Base-by-base conservation (phyloP, 2,329 filamentous ascomycete genomes). In the Fusarium stilboides region DNA sequence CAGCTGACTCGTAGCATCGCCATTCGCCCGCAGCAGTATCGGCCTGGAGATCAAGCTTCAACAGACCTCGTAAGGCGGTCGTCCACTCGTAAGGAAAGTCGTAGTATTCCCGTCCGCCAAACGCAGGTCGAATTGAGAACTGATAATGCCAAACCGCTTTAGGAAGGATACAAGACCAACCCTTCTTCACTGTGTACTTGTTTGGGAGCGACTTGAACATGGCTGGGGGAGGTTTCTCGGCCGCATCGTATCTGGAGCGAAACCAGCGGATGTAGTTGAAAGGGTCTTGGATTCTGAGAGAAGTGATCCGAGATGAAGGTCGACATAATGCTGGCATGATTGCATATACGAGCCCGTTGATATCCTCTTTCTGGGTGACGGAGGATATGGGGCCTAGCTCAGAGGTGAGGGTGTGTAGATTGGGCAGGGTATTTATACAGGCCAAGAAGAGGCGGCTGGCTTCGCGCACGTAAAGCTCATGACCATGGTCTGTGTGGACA, bases 21-120 rank as follows among this genome's bases (percentile, higher is more conserved):
- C 55, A 59, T 10, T 9, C 5, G 1, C 22, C 28, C 14, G 39
- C 56, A 0, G 13, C 9, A 4, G 45, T 42, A 22, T 53, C 20
- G 24, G 13, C 15, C 19, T 45, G 55, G 15, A 62, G 57, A 20
- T 56, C 47, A 15, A 63, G 43, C 17, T 24, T 14, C 4, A 31
- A 26, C 22, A 63, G 42, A 8, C 22, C 39, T 42, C 19, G 31
- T 13, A 63, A 24, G 5, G 24, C 47, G 34, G 17, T 49, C 13
- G 42, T 36, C 57, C 51, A 57, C n/a, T 31, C 36, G 17, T 34
- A 46, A 13, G 13, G 19, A 13, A 17, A 22, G 15, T 14, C n/a
- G 9, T n/a, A 33, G 10, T 26, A 17, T 13, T 28, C 26, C 9
- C 26, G 26, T 24, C 22, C 22, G 22, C 22, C 7, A 1, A 24